Conservation (phyloP, 2,329 filamentous ascomycete species). For the Phoma sp. region DNA sequence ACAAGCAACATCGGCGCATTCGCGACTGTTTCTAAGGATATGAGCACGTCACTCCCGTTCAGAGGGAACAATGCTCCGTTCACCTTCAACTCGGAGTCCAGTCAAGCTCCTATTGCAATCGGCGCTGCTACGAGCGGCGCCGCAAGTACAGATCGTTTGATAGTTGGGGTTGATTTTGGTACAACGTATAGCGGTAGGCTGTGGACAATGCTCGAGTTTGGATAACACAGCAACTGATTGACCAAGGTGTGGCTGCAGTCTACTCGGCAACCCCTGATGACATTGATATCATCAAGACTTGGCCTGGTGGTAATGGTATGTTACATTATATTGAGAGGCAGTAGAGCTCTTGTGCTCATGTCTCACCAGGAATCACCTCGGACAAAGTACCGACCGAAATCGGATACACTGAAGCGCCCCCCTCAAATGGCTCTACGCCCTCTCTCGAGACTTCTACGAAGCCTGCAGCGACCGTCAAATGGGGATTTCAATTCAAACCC, state of each 20-base stretch:
- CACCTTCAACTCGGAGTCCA: slow-evolving; percentile 38
- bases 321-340: neutral
- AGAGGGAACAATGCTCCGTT: slow-evolving; percentile 41
- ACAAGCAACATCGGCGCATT: neutral
- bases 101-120: slow-evolving; percentile 25
- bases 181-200: slow-evolving; percentile 76
- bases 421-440: slow-evolving; percentile 20
- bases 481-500: slow-evolving; percentile 83
- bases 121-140: slow-evolving; percentile 2
- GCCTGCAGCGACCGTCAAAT: slow-evolving; percentile 58
- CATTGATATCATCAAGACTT: slow-evolving; percentile 80
- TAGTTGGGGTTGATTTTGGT: slow-evolving; percentile 82
- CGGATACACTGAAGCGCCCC: slow-evolving; percentile 52
- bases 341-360: slow-evolving; percentile 17
- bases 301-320: slow-evolving; percentile 77
- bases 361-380: slow-evolving; percentile 67
- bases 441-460: slow-evolving; percentile 29
- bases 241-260: slow-evolving; percentile 68
- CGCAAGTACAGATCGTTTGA: slow-evolving; percentile 51
- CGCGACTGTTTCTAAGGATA: slow-evolving; percentile 10
- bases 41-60: slow-evolving; percentile 32
- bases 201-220: neutral
- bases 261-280: slow-evolving; percentile 80
- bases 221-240: slow-evolving; percentile 16
- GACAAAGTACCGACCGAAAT: slow-evolving; percentile 87